Evolutionary conservation across 768 basidiomycete genomes (phyloP), one percentile per base, ranked within the genome.

Genomic region (Leccinum disarticulatum): DNA sequence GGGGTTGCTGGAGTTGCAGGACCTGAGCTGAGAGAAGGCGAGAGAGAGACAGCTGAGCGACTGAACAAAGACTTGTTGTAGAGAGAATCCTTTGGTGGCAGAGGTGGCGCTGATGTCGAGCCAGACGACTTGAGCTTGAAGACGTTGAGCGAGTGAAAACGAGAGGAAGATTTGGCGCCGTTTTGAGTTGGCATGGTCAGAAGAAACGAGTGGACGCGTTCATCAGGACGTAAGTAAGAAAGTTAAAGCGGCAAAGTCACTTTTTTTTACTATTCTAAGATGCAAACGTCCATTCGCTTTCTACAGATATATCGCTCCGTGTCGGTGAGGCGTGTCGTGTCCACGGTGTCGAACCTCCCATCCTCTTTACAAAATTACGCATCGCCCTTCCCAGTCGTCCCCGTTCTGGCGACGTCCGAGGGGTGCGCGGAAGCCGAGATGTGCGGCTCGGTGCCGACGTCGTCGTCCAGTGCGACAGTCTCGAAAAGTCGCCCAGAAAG

Each of bases 21-120:
- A 0, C 59, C 63, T 0, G 61, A 64, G 38, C 57, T 66, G 52
- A 72, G 63, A 1, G 79, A 76, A 27, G 80, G 80, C 9, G 78
- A 74, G 41, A 84, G 76, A 9, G 83, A 83, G 28, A 76, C 66
- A 55, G 83, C 71, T 2, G 83, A 83, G 48, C 77, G 77, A 27
- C 64, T 77, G 65, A 74, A 74, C 64, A 79, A 60, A 11, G 77
- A 72, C 54, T 62, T 75, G 64, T 66, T 75, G 65, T 72, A 70
- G 4, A 61, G 48, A 0, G 62, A 53, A 64, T 90, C 88, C 72
- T 90, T 89, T 43, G 87, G 87, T 0, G 88, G 88, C 2, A 77
- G 82, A 7, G 82, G 83, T 35, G 77, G 74, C 51, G 59, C 58
- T 15, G 59, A 6, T 13, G 8, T 17, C 17, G 33, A 27, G 15